A percentile compares a stretch with the other conserved stretches of the same genome.
Conservation (phyloP, 2,329 filamentous ascomycete species). For the Fusarium marasasianum region DNA sequence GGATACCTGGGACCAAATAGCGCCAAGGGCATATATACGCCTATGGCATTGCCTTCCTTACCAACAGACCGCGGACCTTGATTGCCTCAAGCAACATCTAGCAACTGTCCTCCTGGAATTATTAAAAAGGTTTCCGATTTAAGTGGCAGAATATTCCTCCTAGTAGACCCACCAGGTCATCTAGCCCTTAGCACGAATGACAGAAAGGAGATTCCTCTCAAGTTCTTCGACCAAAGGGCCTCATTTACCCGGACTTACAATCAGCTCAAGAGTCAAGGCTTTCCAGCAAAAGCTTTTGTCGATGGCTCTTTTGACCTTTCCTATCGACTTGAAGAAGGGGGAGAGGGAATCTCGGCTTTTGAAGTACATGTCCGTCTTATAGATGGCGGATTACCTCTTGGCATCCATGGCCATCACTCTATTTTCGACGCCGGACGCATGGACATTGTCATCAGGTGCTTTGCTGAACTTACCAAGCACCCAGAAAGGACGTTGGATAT, state of each 20-base stretch:
- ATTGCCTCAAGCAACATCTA: background rate
- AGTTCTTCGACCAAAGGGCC: background rate
- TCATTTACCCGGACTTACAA: background rate
- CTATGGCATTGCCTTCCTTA: background rate
- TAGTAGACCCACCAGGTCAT: background rate
- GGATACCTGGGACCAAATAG: background rate
- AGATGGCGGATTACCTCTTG: background rate
- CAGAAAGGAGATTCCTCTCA: background rate
- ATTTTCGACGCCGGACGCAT: background rate
- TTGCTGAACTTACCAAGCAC: background rate
- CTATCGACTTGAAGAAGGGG: background rate
- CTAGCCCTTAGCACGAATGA: background rate
- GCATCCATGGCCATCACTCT: background rate
- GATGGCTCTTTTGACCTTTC: background rate
- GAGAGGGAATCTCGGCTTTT: background rate
- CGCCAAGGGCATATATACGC: background rate
- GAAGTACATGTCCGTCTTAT: background rate
- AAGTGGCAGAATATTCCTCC: background rate
- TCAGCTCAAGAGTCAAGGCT: background rate
- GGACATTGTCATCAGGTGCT: background rate
- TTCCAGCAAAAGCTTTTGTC: background rate
- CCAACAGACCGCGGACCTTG: background rate
- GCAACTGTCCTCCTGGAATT: background rate
- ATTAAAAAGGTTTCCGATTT: fast-evolving
- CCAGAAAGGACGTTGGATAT: fast-evolving